Evolutionary conservation across 148 eudicot species (phyloP), one percentile per base, ranked within the genome.

Genomic region (Dianthus caryophyllus): DNA sequence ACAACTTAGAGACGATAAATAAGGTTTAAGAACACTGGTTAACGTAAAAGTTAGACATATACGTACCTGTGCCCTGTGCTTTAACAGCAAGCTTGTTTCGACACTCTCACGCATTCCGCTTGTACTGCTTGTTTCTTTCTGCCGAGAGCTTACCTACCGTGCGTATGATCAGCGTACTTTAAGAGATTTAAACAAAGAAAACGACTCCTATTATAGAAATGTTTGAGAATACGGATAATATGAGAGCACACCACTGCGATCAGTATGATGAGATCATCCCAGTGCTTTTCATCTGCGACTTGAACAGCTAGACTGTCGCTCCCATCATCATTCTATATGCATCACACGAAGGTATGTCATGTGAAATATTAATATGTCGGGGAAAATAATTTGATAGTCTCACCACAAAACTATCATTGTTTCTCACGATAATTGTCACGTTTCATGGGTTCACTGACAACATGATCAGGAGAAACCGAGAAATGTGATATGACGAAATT

Each of bases 51-150:
- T 24, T 27, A 47, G 58, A 49, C 33, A 27, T 9, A 70, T 79
- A n/a, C n/a, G n/a, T n/a, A 89, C 96, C 96, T 89, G 73, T 66
- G 96, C 96, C 72, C 98, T 83, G 56, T 92, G 89, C 78, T 87
- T 80, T 73, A 92, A 68, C 64, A 92, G 98, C 82, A 73, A 74
- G 76, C 98, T 92, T 58, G 98, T 92, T 78, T 85, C 91, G 54
- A 89, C 94, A 81, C 76, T 89, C 22, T 92, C 96, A 67, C 88
- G 94, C 98, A 92, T 92, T 51, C 98, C 98, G 36, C 83, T 59
- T 21, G 98, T 89, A 79, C 98, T 92, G 78, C 96, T 92, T 44
- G 94, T 92, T 85, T 92, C 98, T 84, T 89, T 92, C 80, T 92
- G 98, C 46, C 83, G 83, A 70, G 98, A 83, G 77, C 98, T 87